Conservation (phyloP, 192 early-diverging fungal species). For the Spizellomyces punctatus region DNA sequence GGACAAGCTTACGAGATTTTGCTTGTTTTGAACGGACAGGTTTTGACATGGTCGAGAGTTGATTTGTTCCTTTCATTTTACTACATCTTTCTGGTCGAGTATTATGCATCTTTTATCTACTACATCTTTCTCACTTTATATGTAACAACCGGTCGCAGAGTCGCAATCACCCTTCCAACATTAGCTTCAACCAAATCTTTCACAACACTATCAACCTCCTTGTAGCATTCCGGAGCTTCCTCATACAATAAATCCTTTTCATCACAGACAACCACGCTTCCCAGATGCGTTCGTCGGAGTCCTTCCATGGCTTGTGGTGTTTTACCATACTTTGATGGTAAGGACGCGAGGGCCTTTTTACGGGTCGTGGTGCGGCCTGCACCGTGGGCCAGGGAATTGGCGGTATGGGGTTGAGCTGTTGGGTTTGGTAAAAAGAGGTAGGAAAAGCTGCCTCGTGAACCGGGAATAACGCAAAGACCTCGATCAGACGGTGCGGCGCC, state of each 20-base stretch:
- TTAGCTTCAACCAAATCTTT: constrained; percentile 43
- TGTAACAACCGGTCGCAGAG: constrained; percentile 57
- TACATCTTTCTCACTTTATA: constrained; percentile 46
- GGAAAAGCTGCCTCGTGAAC: constrained; percentile 57
- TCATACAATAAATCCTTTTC: constrained; percentile 56
- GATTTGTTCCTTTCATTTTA: too few relatives aligned
- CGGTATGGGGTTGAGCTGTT: constrained; percentile 43
- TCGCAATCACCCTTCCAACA: constrained; percentile 52
- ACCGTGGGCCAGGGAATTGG: constrained; percentile 61
- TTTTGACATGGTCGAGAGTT: too few relatives aligned
- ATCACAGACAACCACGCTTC: constrained; percentile 60
- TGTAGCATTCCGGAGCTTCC: constrained; percentile 64
- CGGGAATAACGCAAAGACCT: constrained; percentile 60
- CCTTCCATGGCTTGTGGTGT: constrained; percentile 13
- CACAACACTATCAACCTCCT: constrained; percentile 58
- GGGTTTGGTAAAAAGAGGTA: constrained; percentile 57
- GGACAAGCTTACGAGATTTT: too few relatives aligned
- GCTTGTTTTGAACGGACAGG: too few relatives aligned
- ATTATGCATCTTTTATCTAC: too few relatives aligned
- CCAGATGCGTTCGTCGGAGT: constrained; percentile 45
- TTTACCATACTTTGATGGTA: background rate
- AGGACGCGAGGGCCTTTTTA: constrained; percentile 38
- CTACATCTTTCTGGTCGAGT: too few relatives aligned
- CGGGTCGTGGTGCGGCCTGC: constrained; percentile 56
- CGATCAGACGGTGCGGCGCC: constrained; percentile 60